Evolutionary conservation across 225 moss, liverwort and hornwort genomes (phyloP).

Genomic region (Thuidium tamariscinum): DNA sequence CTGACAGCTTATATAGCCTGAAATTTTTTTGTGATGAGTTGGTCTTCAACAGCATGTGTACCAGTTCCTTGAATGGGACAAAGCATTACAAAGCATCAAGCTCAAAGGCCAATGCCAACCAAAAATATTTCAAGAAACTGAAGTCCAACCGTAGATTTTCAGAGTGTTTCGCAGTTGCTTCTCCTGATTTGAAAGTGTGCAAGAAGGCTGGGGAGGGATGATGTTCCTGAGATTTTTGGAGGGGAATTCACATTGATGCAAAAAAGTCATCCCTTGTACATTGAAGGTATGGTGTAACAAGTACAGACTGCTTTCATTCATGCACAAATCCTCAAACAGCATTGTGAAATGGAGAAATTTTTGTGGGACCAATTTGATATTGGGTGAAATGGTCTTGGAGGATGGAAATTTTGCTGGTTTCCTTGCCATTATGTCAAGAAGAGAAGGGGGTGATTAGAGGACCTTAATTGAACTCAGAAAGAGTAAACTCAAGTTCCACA

Average conservation of each 20-base stretch:
- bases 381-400: not conserved
- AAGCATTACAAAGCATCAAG: not conserved
- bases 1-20: not conserved
- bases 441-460: not conserved
- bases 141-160: not conserved
- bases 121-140: not conserved
- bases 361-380: not conserved
- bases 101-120: not conserved
- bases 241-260: no score
- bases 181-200: not conserved
- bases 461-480: not conserved
- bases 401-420: not conserved
- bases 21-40: not conserved
- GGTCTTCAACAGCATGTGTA: not conserved
- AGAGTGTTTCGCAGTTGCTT: not conserved
- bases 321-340: not conserved
- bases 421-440: not conserved
- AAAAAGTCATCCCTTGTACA: not conserved
- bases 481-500: not conserved
- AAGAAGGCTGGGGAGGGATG: not conserved
- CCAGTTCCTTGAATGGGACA: not conserved
- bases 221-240: not conserved
- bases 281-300: not conserved
- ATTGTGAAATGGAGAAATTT: not conserved
- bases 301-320: not conserved